Base-by-base conservation (phyloP, 2,329 filamentous ascomycete genomes). In the Tympanopsis confertula region DNA sequence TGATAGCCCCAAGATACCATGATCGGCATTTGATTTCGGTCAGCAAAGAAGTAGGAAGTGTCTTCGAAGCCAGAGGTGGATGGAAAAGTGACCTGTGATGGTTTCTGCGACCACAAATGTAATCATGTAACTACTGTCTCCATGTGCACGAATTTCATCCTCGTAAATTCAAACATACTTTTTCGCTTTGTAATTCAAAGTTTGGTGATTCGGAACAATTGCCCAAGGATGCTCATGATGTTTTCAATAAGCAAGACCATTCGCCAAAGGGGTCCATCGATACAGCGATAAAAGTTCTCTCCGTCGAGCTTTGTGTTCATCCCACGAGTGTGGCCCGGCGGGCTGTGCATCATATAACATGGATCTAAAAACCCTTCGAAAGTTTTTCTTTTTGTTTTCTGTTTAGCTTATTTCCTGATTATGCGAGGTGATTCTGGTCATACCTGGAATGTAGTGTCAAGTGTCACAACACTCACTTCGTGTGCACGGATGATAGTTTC, bases 251-350 rank as follows among this genome's bases (percentile, higher is more conserved):
- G 58, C 58, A 24, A 61, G 49, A 7, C 57, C 58, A 30, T 58
- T 61, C 5, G 57, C 58, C 33, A 58, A 45, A 38, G 54, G 56
- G 35, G 61, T 71, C 68, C 68, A 72, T 33, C 68, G 59, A 44
- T 73, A 73, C 33, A 71, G 49, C 4, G 67, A 68, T n/a, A 73
- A 50, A 7, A 64, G 53, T 40, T 69, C 67, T 39, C 66, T 56
- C 12, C 68, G 56, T 46, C 58, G 57, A 41, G 56, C 67, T 53
- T 57, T 54, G 35, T 62, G 59, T 46, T 67, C 63, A 35, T 63
- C 61, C 47, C 56, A 56, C 17, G 61, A 56, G 13, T 56, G 55
- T 30, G 54, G 53, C 13, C 58, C 57, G 7, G 54, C 50, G 12
- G 62, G 59, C n/a, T 60, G 58, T 2, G 64, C 65, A 41, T 62